Evolutionary conservation across 495 filamentous ascomycete species (phyloP).

Genomic region (Delitschia confertaspora): DNA sequence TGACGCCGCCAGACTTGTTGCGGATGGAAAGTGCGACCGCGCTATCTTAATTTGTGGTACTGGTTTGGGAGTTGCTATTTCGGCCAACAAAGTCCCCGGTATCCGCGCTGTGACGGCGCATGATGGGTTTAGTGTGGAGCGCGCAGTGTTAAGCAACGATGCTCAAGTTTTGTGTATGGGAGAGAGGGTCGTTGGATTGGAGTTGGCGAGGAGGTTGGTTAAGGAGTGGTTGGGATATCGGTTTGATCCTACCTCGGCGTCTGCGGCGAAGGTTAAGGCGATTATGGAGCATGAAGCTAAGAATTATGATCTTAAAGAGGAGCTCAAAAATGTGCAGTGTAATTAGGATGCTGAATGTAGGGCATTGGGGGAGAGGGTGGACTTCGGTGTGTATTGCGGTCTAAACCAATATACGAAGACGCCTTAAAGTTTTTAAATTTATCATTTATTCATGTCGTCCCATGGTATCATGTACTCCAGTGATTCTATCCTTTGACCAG

Average conservation of each 20-base stretch:
- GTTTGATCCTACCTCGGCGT: slow-evolving; percentile 65
- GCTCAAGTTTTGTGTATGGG: slow-evolving; percentile 85
- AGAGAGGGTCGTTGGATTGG: slow-evolving; percentile 71
- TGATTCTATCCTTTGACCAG: too few species aligned
- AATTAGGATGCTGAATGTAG: too few species aligned
- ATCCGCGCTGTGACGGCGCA: slow-evolving; percentile 81
- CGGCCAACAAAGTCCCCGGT: slow-evolving; percentile 78
- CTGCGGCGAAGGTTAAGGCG: slow-evolving; percentile 64
- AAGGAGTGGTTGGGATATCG: slow-evolving; percentile 75
- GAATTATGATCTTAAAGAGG: too few species aligned
- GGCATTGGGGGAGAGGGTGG: too few species aligned
- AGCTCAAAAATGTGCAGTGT: too few species aligned
- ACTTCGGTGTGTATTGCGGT: too few species aligned
- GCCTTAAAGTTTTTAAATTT: too few species aligned
- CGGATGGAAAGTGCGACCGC: slow-evolving; percentile 61
- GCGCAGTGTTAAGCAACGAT: slow-evolving; percentile 74
- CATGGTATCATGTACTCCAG: too few species aligned
- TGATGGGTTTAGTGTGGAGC: slow-evolving; percentile 76
- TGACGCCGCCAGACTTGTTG: slow-evolving; percentile 57
- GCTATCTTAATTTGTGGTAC: slow-evolving; percentile 83
- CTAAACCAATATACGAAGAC: too few species aligned
- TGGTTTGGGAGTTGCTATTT: slow-evolving; percentile 75
- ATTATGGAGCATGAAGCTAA: slow-evolving; percentile 65
- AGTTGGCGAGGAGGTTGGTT: slow-evolving; percentile 67
- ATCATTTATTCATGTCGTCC: too few species aligned